These are phyloP conservation scores for Cucumis hystrix DNA, from an alignment of 306 rosid genomes.

Conservation along the genomic window DNA sequence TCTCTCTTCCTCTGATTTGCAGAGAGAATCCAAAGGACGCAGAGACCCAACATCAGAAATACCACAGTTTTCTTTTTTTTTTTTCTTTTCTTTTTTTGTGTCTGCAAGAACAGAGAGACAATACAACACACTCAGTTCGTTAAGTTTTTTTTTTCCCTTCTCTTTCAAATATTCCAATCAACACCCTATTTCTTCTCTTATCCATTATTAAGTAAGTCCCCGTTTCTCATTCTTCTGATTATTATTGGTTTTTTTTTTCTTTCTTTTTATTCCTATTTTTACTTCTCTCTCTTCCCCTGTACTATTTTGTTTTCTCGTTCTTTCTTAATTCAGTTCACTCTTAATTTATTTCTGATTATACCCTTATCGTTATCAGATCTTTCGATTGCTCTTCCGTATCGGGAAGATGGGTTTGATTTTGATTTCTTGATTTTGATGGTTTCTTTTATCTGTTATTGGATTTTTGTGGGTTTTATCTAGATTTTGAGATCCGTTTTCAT, in stretches of 20 bases:
- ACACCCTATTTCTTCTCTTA: constrained; percentile 38
- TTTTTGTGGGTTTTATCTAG: neutral
- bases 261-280: neutral
- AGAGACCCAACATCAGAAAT: neutral
- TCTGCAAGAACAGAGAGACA: constrained; percentile 5
- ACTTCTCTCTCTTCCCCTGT: neutral
- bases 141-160: constrained; percentile 8
- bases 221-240: constrained; percentile 6
- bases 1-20: constrained; percentile 38
- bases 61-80: neutral
- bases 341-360: neutral
- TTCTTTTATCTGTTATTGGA: neutral
- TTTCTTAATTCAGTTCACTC: neutral
- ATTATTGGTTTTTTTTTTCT: too few species aligned
- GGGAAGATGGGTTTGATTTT: neutral
- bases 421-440: neutral
- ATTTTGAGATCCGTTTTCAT: neutral
- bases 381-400: neutral
- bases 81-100: neutral
- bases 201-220: constrained; percentile 44
- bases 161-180: constrained; percentile 24
- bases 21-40: constrained; percentile 38
- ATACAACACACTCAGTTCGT: constrained; percentile 15
- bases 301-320: constrained; percentile 1
- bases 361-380: constrained; percentile 17